Percentiles rank a stretch among this genome's conserved stretches.
phyloP scores from a whole-genome alignment of 2,329 filamentous ascomycete species.

The Ophidiomyces ophidiicola region DNA sequence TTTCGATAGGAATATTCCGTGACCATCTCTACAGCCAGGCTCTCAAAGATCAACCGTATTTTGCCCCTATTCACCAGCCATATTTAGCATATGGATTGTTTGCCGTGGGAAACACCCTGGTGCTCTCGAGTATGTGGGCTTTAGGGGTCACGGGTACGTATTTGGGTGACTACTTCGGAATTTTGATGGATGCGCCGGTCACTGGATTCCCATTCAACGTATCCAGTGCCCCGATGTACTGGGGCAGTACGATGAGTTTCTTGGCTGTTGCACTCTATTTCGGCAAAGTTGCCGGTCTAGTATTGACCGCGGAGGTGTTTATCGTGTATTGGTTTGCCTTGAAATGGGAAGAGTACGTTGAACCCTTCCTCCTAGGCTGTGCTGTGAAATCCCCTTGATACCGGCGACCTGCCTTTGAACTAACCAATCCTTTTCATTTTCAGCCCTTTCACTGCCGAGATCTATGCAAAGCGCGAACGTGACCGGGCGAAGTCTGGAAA shows the following conservation, averaged over 20 bases:
- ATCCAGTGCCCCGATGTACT: conserved; percentile 88
- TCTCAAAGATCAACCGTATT: conserved; percentile 61
- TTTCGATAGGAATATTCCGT: conserved; percentile 77
- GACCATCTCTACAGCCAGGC: conserved; percentile 80
- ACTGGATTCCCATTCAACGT: conserved; percentile 94
- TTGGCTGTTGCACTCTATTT: conserved; percentile 72
- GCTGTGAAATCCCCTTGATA: not conserved
- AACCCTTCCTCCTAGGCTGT: not conserved
- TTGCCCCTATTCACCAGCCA: conserved; percentile 56
- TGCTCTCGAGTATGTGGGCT: conserved; percentile 78
- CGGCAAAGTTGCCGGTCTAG: conserved; percentile 73
- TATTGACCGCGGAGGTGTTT: conserved; percentile 63
- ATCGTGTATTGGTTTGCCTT: conserved; percentile 70
- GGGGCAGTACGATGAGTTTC: conserved; percentile 85
- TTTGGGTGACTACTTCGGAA: conserved; percentile 96
- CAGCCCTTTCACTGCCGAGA: conserved; percentile 75
- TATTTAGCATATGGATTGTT: conserved; percentile 61
- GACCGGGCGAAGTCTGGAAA: conserved; percentile 29
- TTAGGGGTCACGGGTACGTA: conserved; percentile 93
- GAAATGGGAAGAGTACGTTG: conserved; percentile 61
- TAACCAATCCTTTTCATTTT: not conserved
- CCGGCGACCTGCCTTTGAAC: not conserved
- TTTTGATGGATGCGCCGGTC: conserved; percentile 89
- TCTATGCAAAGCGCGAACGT: conserved; percentile 63
- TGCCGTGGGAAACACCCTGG: conserved; percentile 64